These are phyloP conservation scores for Cylindrotheca closterium DNA, from an alignment of 108 stramenopile genomes.

Conservation along the genomic window DNA sequence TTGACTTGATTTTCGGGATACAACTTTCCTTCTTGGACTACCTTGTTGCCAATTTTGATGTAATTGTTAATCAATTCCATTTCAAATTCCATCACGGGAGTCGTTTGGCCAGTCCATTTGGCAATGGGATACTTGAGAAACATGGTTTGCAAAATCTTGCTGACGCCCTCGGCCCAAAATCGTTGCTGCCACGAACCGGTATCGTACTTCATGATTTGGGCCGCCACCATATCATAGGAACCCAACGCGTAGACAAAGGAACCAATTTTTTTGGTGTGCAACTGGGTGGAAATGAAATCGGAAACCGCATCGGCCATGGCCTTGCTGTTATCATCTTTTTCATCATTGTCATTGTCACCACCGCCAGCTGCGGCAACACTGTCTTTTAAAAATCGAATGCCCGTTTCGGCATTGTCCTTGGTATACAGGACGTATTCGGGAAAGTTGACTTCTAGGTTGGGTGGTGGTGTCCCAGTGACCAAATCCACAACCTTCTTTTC, in stretches of 20 bases:
- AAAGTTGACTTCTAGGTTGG: neutral
- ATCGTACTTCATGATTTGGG: slow-evolving; percentile 5
- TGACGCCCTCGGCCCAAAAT: slow-evolving; percentile 7
- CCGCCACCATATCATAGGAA: slow-evolving; percentile 14
- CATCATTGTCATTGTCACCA: neutral
- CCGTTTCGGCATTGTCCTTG: neutral
- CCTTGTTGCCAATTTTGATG: neutral
- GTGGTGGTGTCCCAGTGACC: neutral
- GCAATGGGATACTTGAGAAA: neutral
- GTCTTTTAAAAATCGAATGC: neutral
- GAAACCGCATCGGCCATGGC: slow-evolving; percentile 6
- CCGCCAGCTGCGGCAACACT: neutral
- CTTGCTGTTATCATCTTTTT: no score
- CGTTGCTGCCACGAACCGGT: neutral
- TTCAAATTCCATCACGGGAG: slow-evolving; percentile 4
- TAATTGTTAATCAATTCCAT: neutral
- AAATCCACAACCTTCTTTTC: neutral
- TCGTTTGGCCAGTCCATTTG: neutral
- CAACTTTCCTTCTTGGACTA: slow-evolving; percentile 1
- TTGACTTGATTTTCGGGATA: slow-evolving; percentile 6
- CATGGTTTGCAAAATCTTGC: neutral
- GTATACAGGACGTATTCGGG: slow-evolving; percentile 13
- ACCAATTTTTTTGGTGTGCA: slow-evolving; percentile 9
- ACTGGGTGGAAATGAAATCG: neutral
- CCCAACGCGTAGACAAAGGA: slow-evolving; percentile 20